Conservation (phyloP, 768 basidiomycete species). For the Tricholoma flavovirens region DNA sequence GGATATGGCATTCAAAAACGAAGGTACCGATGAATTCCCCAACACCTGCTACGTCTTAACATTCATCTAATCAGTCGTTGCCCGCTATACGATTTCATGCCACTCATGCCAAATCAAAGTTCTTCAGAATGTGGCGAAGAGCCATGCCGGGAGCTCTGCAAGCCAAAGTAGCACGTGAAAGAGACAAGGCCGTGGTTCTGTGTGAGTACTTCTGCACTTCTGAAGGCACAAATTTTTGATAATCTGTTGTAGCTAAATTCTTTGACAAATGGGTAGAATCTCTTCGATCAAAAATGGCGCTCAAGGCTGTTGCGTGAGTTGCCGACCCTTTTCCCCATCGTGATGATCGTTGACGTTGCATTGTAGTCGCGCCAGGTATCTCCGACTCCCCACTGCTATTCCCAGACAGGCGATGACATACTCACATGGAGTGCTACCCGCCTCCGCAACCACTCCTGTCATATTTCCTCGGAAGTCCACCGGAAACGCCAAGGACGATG, state of each 20-base stretch:
- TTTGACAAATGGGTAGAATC: slow-evolving; percentile 66
- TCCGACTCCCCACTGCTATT: slow-evolving; percentile 60
- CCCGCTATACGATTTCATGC: slow-evolving; percentile 78
- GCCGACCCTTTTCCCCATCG: neutral
- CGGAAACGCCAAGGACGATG: neutral
- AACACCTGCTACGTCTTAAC: neutral
- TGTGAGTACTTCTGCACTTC: slow-evolving; percentile 37
- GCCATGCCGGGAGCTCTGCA: slow-evolving; percentile 67
- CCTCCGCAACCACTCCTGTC: neutral
- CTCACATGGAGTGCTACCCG: slow-evolving; percentile 1
- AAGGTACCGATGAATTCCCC: slow-evolving; percentile 38
- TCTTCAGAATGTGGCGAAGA: slow-evolving; percentile 62
- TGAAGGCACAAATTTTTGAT: slow-evolving; percentile 9
- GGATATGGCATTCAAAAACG: slow-evolving; percentile 71
- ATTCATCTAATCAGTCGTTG: slow-evolving; percentile 43
- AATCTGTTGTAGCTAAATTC: slow-evolving; percentile 34
- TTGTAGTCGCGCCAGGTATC: slow-evolving; percentile 71
- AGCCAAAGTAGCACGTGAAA: slow-evolving; percentile 59
- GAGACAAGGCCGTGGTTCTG: slow-evolving; percentile 47
- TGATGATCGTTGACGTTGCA: slow-evolving; percentile 7
- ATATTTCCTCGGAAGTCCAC: slow-evolving; percentile 1
- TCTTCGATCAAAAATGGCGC: slow-evolving; percentile 63
- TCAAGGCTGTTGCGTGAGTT: slow-evolving; percentile 81
- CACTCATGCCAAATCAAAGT: slow-evolving; percentile 49
- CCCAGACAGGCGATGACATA: slow-evolving; percentile 25